A percentile compares a stretch with the other conserved stretches of the same genome.
Conservation (phyloP, 1,284 basidiomycete genomes). For the Tilletia setariae region DNA sequence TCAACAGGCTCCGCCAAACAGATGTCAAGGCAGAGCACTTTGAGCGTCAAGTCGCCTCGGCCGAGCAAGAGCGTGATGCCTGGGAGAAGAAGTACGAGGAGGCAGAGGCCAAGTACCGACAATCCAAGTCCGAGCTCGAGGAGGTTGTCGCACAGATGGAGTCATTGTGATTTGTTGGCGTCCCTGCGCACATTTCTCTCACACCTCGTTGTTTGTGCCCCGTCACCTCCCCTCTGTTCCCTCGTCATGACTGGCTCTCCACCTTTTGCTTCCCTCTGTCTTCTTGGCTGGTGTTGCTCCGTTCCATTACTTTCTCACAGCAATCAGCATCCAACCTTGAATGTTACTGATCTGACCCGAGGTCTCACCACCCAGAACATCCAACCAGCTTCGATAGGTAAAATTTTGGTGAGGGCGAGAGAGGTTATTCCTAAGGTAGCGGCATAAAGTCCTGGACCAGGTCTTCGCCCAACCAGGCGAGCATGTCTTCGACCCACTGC, state of each 20-base stretch:
- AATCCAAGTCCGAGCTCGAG: constrained; percentile 79
- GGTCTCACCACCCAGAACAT: too few relatives aligned
- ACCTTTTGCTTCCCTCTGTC: too few relatives aligned
- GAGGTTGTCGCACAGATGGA: constrained; percentile 81
- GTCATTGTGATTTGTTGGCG: constrained; percentile 62
- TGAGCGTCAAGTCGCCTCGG: constrained; percentile 81
- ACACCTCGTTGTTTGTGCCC: too few relatives aligned
- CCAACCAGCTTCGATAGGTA: too few relatives aligned
- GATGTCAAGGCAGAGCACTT: constrained; percentile 99
- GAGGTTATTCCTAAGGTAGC: background rate
- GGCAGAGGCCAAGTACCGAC: constrained; percentile 68
- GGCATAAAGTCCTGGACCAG: constrained; percentile 30
- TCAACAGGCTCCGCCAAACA: constrained; percentile 81
- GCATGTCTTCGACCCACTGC: constrained; percentile 33
- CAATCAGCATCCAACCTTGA: too few relatives aligned
- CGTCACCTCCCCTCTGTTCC: too few relatives aligned
- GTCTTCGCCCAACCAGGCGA: constrained; percentile 31
- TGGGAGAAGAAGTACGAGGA: constrained; percentile 98
- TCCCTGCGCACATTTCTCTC: background rate
- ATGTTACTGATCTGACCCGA: too few relatives aligned
- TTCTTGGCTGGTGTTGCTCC: too few relatives aligned
- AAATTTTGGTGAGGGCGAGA: too few relatives aligned
- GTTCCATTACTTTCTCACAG: too few relatives aligned
- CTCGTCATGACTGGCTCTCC: too few relatives aligned
- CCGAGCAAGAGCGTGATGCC: constrained; percentile 84